These are phyloP conservation scores for Dysphania ambrosioides DNA, from an alignment of 148 eudicot genomes.

Conservation along the genomic window DNA sequence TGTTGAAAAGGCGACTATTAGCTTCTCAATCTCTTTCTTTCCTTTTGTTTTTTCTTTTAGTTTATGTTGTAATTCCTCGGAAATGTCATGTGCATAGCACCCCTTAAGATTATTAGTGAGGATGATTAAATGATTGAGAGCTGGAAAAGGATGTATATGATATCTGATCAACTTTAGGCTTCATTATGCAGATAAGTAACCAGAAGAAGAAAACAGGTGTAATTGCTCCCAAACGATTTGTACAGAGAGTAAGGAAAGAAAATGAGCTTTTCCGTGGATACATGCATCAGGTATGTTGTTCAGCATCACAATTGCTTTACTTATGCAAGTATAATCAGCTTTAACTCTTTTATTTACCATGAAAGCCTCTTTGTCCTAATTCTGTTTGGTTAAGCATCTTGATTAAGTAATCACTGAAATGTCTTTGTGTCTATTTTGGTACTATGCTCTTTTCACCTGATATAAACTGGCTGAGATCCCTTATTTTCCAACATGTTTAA, in stretches of 20 bases:
- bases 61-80: too few species aligned
- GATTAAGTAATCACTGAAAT: background rate
- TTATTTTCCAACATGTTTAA: background rate
- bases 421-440: background rate
- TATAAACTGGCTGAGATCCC: background rate
- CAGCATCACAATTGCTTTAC: background rate
- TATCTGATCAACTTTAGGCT: slow-evolving; percentile 6
- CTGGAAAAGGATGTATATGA: background rate
- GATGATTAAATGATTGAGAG: background rate
- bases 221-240: slow-evolving; percentile 93
- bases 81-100: too few species aligned
- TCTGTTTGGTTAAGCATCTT: background rate
- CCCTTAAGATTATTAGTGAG: background rate
- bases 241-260: slow-evolving; percentile 80
- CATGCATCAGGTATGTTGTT: slow-evolving; percentile 77
- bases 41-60: too few species aligned
- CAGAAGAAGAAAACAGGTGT: slow-evolving; percentile 98
- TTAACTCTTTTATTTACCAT: background rate
- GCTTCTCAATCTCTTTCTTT: background rate
- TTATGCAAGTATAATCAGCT: background rate
- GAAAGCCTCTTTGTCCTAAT: background rate
- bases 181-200: slow-evolving; percentile 55
- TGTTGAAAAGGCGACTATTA: background rate
- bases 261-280: slow-evolving; percentile 88
- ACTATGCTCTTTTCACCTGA: background rate